Conservation (phyloP, 192 early-diverging fungal genomes). For the Phlyctochytrium planicorne region DNA sequence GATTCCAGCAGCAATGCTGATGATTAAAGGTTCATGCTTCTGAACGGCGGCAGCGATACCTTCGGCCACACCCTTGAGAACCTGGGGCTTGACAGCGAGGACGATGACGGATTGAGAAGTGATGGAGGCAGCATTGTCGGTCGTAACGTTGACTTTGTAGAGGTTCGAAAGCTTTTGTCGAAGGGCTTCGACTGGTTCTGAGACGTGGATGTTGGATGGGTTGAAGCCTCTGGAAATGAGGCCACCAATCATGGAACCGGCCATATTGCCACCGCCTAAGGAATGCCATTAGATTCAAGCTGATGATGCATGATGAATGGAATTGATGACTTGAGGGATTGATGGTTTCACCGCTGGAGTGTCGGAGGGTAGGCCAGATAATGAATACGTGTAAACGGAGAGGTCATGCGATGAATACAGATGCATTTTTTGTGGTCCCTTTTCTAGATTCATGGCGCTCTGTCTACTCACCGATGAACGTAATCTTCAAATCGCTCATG, state of each 20-base stretch:
- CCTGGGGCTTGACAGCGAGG: constrained; percentile 91
- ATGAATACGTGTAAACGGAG: too few species aligned
- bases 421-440: too few species aligned
- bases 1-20: constrained; percentile 92
- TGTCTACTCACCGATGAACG: too few species aligned
- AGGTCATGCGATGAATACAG: too few species aligned
- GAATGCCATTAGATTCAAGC: too few species aligned
- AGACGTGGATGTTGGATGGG: constrained; percentile 66
- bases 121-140: constrained; percentile 46
- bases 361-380: too few species aligned
- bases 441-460: too few species aligned
- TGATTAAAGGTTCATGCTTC: constrained; percentile 61
- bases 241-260: constrained; percentile 86
- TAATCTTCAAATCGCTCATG: too few species aligned
- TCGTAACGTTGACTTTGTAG: constrained; percentile 60
- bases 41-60: constrained; percentile 53
- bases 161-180: not conserved
- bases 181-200: constrained; percentile 63
- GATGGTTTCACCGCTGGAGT: too few species aligned
- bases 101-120: constrained; percentile 64
- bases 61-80: constrained; percentile 68
- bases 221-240: constrained; percentile 75
- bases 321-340: too few species aligned
- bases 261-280: constrained; percentile 98
- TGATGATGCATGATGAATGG: too few species aligned